Percentiles rank a stretch among this genome's conserved stretches.
These are phyloP conservation scores for Cercospora sesami DNA, from an alignment of 2,329 filamentous ascomycete species.

Conservation along the genomic window DNA sequence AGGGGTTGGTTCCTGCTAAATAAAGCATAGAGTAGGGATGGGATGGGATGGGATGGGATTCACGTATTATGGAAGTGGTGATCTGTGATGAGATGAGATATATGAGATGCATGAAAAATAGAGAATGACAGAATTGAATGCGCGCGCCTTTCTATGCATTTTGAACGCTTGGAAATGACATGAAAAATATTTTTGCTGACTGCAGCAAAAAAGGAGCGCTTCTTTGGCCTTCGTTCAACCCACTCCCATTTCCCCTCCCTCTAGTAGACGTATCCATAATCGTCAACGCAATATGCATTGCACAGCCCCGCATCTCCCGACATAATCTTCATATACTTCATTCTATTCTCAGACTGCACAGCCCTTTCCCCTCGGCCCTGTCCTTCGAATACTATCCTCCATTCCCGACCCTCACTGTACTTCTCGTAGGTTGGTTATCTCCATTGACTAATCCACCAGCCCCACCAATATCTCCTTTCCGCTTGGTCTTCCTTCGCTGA, in stretches of 20 bases:
- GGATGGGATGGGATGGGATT: neutral
- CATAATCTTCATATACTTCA: neutral
- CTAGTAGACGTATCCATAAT: neutral
- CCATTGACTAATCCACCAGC: slow-evolving; percentile 23
- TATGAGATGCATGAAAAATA: neutral
- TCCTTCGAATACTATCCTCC: slow-evolving; percentile 1
- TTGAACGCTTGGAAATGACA: neutral
- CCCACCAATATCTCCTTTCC: slow-evolving; percentile 13
- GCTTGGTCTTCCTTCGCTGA: slow-evolving; percentile 22
- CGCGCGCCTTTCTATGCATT: neutral
- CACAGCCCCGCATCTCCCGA: neutral
- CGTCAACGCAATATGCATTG: slow-evolving; percentile 2
- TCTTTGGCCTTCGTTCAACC: neutral
- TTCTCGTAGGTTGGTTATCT: slow-evolving; percentile 15
- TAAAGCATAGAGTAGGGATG: slow-evolving; percentile 4
- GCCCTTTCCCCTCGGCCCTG: neutral
- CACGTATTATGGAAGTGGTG: neutral
- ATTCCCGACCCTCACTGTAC: slow-evolving; percentile 6
- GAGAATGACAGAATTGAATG: no score
- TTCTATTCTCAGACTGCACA: neutral
- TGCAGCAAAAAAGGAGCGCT: slow-evolving; percentile 5
- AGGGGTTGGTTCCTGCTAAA: slow-evolving; percentile 51
- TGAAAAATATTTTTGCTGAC: neutral
- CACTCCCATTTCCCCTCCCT: neutral
- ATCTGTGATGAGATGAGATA: neutral